Percentiles rank a stretch among this genome's conserved stretches.
Conservation (phyloP, 1,284 basidiomycete genomes). For the Irpex rosettiformis region DNA sequence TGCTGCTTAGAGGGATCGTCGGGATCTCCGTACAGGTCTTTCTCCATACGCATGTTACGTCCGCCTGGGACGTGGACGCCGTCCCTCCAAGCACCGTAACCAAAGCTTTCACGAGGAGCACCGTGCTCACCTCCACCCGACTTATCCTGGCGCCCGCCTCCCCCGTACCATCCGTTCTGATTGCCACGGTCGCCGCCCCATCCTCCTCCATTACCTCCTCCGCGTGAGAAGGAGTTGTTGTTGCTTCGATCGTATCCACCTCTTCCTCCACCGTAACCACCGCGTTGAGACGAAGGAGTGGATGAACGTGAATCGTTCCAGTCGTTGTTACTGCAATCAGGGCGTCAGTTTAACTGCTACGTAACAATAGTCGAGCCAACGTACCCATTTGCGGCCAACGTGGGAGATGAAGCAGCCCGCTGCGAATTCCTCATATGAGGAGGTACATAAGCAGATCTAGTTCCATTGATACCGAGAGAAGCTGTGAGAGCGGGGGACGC, state of each 20-base stretch:
- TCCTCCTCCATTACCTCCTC: constrained; percentile 46
- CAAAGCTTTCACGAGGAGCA: constrained; percentile 51
- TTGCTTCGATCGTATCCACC: constrained; percentile 45
- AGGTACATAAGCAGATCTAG: constrained; percentile 87
- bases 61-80: constrained; percentile 82
- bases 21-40: constrained; percentile 92
- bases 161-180: constrained; percentile 35
- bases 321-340: constrained; percentile 45
- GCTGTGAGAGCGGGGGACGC: constrained; percentile 32
- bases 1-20: constrained; percentile 83
- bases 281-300: constrained; percentile 47
- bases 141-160: constrained; percentile 22
- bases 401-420: constrained; percentile 68
- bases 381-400: constrained; percentile 46
- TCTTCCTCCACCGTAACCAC: constrained; percentile 42
- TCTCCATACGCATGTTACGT: constrained; percentile 86
- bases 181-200: constrained; percentile 37
- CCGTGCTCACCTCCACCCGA: constrained; percentile 33
- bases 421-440: constrained; percentile 84
- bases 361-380: constrained; percentile 23
- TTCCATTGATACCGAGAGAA: constrained; percentile 68
- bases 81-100: constrained; percentile 86
- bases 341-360: constrained; percentile 15
- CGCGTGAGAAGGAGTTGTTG: constrained; percentile 23
- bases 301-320: constrained; percentile 70